These are phyloP conservation scores for Candida frijolesensis DNA, from an alignment of 1,139 yeast genomes.

Conservation along the genomic window DNA sequence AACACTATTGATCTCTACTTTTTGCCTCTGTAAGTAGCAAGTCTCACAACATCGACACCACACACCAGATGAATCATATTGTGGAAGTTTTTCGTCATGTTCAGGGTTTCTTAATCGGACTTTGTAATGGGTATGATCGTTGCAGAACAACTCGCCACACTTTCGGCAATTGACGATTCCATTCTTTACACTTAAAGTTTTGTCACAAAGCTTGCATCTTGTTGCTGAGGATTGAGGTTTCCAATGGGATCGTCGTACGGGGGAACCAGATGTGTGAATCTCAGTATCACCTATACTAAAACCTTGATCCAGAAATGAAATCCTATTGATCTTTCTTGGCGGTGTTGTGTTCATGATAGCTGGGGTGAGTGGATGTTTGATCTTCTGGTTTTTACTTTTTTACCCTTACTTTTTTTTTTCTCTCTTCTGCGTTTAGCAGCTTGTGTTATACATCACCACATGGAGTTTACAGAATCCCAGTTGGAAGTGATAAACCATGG, in stretches of 20 bases:
- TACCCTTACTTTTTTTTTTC: neutral
- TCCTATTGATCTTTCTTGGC: constrained; percentile 27
- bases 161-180: constrained; percentile 63
- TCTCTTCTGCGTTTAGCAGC: neutral
- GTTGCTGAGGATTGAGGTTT: constrained; percentile 42
- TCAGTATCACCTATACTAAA: constrained; percentile 29
- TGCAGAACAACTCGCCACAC: constrained; percentile 77
- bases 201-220: constrained; percentile 45
- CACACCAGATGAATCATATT: constrained; percentile 47
- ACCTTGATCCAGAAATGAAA: constrained; percentile 40
- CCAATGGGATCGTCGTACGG: constrained; percentile 65
- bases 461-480: constrained; percentile 12
- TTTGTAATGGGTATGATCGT: constrained; percentile 60
- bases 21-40: constrained; percentile 53
- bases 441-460: constrained; percentile 3
- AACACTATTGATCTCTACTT: constrained; percentile 46
- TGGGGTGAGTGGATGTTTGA: neutral
- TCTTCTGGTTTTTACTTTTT: constrained; percentile 10
- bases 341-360: constrained; percentile 11
- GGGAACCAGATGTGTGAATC: constrained; percentile 5
- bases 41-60: constrained; percentile 72
- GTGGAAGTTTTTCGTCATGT: constrained; percentile 33
- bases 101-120: constrained; percentile 44
- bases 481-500: constrained; percentile 9
- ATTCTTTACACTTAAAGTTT: constrained; percentile 44